Evolutionary conservation across 805 yeast species (phyloP).

Genomic region (Hanseniaspora pseudoguilliermondii): DNA sequence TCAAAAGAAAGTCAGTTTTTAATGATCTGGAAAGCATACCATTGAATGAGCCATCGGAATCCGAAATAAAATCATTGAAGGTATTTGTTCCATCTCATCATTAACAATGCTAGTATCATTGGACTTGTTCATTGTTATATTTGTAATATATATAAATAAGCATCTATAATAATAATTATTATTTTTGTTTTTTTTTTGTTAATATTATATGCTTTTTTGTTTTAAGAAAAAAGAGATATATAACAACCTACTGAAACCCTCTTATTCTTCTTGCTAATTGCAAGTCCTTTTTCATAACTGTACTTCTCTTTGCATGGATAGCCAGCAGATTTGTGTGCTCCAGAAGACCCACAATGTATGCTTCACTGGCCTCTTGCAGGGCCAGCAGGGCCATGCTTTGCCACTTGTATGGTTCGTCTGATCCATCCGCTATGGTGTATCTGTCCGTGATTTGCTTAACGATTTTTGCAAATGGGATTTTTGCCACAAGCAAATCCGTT

Average conservation of each 20-base stretch:
- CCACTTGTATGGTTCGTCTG: slow-evolving; percentile 51
- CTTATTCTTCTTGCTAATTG: slow-evolving; percentile 68
- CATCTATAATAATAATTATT: no score
- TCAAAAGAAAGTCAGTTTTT: background rate
- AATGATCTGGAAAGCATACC: background rate
- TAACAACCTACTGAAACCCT: slow-evolving; percentile 30
- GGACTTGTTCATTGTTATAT: no score
- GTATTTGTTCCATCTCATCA: slow-evolving; percentile 11
- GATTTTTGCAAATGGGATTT: slow-evolving; percentile 65
- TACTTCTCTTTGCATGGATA: slow-evolving; percentile 68
- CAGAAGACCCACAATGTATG: slow-evolving; percentile 55
- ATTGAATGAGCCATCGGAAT: background rate
- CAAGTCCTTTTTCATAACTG: slow-evolving; percentile 73
- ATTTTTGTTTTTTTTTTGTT: no score
- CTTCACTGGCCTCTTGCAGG: slow-evolving; percentile 71
- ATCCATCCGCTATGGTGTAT: slow-evolving; percentile 30
- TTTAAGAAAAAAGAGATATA: background rate
- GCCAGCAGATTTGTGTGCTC: slow-evolving; percentile 73
- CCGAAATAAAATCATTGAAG: background rate
- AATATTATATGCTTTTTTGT: background rate
- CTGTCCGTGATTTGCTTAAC: slow-evolving; percentile 60
- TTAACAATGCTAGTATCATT: background rate
- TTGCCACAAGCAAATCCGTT: slow-evolving; percentile 54
- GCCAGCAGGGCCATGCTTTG: slow-evolving; percentile 67
- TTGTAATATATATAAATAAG: background rate